Conservation (phyloP, 2,329 filamentous ascomycete genomes). For the Aspergillus sp. region DNA sequence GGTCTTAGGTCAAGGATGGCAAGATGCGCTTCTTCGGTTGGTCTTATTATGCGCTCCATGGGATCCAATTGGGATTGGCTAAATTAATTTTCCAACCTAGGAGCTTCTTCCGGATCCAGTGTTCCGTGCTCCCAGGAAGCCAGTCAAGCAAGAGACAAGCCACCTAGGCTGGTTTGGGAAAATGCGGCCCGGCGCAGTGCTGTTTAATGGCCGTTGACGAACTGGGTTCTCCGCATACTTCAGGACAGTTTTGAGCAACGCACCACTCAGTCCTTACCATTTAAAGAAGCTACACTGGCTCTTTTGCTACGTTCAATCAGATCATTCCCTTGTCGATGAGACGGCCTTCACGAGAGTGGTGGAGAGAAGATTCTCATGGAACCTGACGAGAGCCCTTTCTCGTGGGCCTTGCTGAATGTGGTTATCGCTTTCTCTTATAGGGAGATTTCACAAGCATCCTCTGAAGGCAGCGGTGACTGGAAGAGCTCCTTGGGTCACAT, state of each 20-base stretch:
- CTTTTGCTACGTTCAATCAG: conserved; percentile 9
- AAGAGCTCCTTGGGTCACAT: conserved; percentile 11
- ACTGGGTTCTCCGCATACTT: conserved; percentile 11
- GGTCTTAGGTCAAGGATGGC: conserved; percentile 7
- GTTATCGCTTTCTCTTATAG: conserved; percentile 13
- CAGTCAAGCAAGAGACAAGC: conserved; percentile 1
- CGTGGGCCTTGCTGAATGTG: conserved; percentile 14
- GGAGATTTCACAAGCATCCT: conserved; percentile 6
- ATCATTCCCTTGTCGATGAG: conserved; percentile 8
- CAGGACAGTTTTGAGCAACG: conserved; percentile 8
- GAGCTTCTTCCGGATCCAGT: conserved; percentile 13
- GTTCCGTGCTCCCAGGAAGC: background rate
- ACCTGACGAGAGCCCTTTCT: conserved; percentile 13
- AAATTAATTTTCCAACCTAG: background rate
- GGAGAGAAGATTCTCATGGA: conserved; percentile 13
- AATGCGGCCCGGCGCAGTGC: conserved; percentile 2
- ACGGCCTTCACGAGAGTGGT: conserved; percentile 4
- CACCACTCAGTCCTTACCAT: conserved; percentile 6
- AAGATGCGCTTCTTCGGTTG: conserved; percentile 15
- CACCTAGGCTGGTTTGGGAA: conserved; percentile 1
- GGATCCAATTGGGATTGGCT: background rate
- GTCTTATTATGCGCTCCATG: background rate
- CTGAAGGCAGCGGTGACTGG: conserved; percentile 8
- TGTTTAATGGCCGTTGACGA: conserved; percentile 7
- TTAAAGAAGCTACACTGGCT: conserved; percentile 6